Percentiles rank a stretch among this genome's conserved stretches.
These are phyloP conservation scores for Ophiosphaerella herpotricha DNA, from an alignment of 2,329 filamentous ascomycete species.

Conservation along the genomic window DNA sequence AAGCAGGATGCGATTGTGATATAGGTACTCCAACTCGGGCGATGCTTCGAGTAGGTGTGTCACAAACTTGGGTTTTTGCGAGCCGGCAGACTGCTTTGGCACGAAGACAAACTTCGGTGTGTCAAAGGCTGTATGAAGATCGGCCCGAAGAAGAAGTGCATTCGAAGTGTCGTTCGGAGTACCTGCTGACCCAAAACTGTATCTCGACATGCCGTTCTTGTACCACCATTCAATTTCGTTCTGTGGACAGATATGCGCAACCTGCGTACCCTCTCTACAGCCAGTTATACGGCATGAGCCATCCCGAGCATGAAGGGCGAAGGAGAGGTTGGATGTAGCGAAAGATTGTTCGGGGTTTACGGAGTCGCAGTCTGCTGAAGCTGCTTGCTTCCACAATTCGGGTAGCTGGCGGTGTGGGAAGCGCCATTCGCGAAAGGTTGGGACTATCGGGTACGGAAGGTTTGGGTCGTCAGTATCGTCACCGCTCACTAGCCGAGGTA, in stretches of 20 bases:
- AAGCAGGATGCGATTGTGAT: no score
- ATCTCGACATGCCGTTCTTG: conserved; percentile 11
- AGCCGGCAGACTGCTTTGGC: conserved; percentile 9
- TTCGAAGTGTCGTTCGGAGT: conserved; percentile 18
- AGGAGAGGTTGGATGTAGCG: not conserved
- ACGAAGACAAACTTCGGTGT: conserved; percentile 20
- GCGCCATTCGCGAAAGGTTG: conserved; percentile 11
- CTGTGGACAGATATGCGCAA: conserved; percentile 13
- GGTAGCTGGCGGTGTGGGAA: conserved; percentile 11
- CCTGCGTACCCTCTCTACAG: conserved; percentile 6
- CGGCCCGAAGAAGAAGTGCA: conserved; percentile 15
- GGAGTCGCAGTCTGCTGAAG: not conserved
- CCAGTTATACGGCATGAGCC: conserved; percentile 7
- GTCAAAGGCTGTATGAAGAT: conserved; percentile 24
- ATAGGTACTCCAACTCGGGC: no score
- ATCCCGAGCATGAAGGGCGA: conserved; percentile 5
- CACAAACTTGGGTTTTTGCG: no score
- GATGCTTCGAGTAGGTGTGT: no score
- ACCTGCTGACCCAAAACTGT: conserved; percentile 7
- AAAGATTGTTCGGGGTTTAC: no score
- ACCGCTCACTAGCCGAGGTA: no score
- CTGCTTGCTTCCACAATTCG: conserved; percentile 2
- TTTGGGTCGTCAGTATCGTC: no score
- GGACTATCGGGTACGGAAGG: conserved; percentile 9
- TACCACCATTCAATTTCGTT: conserved; percentile 13